Base-by-base conservation (phyloP, 176 grass and related monocot genomes). In the Lolium rigidum region DNA sequence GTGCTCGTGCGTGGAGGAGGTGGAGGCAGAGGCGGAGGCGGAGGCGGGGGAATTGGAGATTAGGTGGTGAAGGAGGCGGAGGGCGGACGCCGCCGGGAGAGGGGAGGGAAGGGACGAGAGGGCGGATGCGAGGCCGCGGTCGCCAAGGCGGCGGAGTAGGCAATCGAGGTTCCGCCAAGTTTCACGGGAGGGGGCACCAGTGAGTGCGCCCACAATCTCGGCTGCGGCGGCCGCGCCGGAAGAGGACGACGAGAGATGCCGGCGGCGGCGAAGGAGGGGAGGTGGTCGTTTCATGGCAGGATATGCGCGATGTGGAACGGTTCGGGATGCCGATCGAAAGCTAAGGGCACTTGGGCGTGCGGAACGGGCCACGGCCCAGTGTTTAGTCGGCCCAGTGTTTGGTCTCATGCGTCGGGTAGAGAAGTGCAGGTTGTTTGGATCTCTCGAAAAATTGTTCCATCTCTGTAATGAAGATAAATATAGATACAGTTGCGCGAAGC, bases 231-330 rank as follows among this genome's bases (percentile, higher is more conserved):
- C 48, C 74, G 62, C 37, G 41, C 28, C 39, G 31, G 76, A 6
- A 35, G 68, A n/a, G 28, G 87, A 87, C 75, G 73, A 79, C 12
- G 76, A 37, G 48, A 26, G 20, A 68, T 28, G 22, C 66, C 37
- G 79, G 56, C 16, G 76, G 87, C 18, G 61, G 72, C 10, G 84
- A 54, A 63, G 74, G 72, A 38, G 26, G 51, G 39, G 50, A 5
- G 55, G 77, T 5, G 88, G 78, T 78, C 85, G 85, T 86, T 86
- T 98, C 93, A 93, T 98, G 87, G 89, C 79, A 74, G 84, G 26
- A 28, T 35, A 83, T 75, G 73, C 50, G 78, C 5, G 67, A 65
- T n/a, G 15, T 18, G 50, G 62, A 50, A 55, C 22, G 72, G 49
- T 22, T 78, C 35, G 35, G 56, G 28, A 55, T 24, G 57, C 31